These are phyloP conservation scores for Tirmania nivea DNA, from an alignment of 495 filamentous ascomycete genomes.

Conservation along the genomic window DNA sequence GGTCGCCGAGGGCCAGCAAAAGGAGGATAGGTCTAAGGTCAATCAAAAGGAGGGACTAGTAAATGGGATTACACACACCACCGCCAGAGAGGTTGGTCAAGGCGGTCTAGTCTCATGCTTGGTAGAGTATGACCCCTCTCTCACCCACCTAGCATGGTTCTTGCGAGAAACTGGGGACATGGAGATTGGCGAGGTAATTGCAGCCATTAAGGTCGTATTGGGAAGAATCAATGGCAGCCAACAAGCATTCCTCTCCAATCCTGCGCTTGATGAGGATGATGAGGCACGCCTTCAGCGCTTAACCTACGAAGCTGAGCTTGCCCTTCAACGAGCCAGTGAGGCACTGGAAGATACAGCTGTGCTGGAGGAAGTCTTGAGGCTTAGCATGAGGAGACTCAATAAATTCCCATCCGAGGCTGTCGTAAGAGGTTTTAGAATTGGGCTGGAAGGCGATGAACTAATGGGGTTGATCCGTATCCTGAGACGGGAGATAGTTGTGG, in stretches of 20 bases:
- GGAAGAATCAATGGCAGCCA: not conserved
- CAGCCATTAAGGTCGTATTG: conserved; percentile 5
- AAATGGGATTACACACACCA: not conserved
- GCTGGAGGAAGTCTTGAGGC: conserved; percentile 1
- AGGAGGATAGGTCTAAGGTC: not conserved
- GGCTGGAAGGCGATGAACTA: conserved; percentile 7
- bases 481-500: conserved; percentile 9
- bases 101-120: conserved; percentile 10
- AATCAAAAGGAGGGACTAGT: not conserved
- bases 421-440: conserved; percentile 6
- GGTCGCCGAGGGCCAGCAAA: not conserved
- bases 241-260: not conserved
- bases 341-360: not conserved
- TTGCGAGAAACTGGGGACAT: conserved; percentile 5
- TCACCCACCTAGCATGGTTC: conserved; percentile 13
- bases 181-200: conserved; percentile 7
- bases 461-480: conserved; percentile 10
- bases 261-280: not conserved
- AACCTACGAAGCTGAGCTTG: not conserved
- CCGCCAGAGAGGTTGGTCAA: not conserved
- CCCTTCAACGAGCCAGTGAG: not conserved
- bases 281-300: not conserved
- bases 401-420: conserved; percentile 7
- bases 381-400: conserved; percentile 11
- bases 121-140: conserved; percentile 8